These are phyloP conservation scores for Fusarium secorum DNA, from an alignment of 2,329 filamentous ascomycete species.

Conservation along the genomic window DNA sequence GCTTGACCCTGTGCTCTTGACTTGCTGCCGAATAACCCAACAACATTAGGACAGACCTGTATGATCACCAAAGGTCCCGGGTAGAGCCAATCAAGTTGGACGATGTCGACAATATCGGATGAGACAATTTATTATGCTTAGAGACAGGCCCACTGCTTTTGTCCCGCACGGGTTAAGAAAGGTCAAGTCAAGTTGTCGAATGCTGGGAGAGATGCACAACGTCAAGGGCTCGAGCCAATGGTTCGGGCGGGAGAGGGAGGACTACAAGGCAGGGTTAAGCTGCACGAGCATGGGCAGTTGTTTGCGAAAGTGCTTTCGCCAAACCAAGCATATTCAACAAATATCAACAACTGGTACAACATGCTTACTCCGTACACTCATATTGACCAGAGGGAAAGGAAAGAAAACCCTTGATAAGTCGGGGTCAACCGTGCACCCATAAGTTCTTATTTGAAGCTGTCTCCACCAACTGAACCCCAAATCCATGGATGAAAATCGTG, in stretches of 20 bases:
- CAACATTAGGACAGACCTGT: constrained; percentile 15
- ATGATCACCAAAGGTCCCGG: constrained; percentile 10
- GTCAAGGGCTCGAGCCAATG: constrained; percentile 38
- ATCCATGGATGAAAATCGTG: not conserved
- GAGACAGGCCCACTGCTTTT: constrained; percentile 9
- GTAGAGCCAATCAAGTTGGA: constrained; percentile 26
- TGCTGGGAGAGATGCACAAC: constrained; percentile 25
- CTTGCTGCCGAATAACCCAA: constrained; percentile 10
- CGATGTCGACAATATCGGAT: not conserved
- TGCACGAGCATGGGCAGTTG: constrained; percentile 15
- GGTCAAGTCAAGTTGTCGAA: constrained; percentile 3
- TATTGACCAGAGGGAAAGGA: not conserved
- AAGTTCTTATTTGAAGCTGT: constrained; percentile 1
- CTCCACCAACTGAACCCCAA: not conserved
- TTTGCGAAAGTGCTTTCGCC: not conserved
- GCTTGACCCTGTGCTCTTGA: constrained; percentile 7
- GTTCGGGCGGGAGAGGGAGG: constrained; percentile 30
- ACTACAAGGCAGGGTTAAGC: constrained; percentile 2
- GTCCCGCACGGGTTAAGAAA: constrained; percentile 25
- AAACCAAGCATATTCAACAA: not conserved
- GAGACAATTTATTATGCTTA: constrained; percentile 20
- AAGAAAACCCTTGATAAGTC: not conserved
- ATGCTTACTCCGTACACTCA: not conserved
- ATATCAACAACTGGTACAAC: not conserved
- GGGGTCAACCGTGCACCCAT: not conserved